Conservation (phyloP, 1,139 yeast genomes). For the Blastobotrys capitulatus region DNA sequence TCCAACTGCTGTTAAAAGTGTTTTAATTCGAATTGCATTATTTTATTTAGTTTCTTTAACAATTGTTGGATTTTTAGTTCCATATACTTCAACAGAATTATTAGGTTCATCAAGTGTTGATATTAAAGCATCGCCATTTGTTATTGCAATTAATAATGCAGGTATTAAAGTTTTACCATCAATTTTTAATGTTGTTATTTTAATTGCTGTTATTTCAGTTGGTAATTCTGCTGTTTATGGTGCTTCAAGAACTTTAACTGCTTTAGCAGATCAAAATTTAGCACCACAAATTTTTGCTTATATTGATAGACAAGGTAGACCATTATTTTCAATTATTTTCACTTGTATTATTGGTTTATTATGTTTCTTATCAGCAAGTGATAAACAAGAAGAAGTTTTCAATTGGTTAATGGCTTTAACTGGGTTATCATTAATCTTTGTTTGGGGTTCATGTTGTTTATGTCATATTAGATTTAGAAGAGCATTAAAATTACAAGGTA, state of each 20-base stretch:
- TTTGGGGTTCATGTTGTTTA: constrained; percentile 75
- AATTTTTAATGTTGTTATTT: constrained; percentile 66
- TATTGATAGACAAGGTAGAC: constrained; percentile 71
- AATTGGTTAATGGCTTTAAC: constrained; percentile 79
- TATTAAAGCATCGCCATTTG: constrained; percentile 66
- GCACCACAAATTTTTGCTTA: constrained; percentile 72
- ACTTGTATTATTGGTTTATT: constrained; percentile 60
- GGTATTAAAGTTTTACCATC: constrained; percentile 60
- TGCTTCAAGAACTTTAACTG: constrained; percentile 74
- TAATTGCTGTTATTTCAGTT: constrained; percentile 62
- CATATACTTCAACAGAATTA: constrained; percentile 47
- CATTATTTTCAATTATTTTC: constrained; percentile 58
- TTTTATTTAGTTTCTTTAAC: constrained; percentile 58
- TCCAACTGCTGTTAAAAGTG: constrained; percentile 67
- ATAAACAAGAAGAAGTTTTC: constrained; percentile 61
- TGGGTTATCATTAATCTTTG: constrained; percentile 79
- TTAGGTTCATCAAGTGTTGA: constrained; percentile 45
- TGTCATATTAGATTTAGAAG: constrained; percentile 75
- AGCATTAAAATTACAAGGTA: constrained; percentile 63
- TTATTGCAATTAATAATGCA: constrained; percentile 55
- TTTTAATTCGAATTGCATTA: constrained; percentile 62
- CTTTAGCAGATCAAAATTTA: constrained; percentile 77
- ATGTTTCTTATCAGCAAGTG: constrained; percentile 63
- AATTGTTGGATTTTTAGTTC: constrained; percentile 57
- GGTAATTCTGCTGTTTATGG: constrained; percentile 77